Base-by-base conservation (phyloP, 2,329 filamentous ascomycete species). In the Colletotrichum karsti region DNA sequence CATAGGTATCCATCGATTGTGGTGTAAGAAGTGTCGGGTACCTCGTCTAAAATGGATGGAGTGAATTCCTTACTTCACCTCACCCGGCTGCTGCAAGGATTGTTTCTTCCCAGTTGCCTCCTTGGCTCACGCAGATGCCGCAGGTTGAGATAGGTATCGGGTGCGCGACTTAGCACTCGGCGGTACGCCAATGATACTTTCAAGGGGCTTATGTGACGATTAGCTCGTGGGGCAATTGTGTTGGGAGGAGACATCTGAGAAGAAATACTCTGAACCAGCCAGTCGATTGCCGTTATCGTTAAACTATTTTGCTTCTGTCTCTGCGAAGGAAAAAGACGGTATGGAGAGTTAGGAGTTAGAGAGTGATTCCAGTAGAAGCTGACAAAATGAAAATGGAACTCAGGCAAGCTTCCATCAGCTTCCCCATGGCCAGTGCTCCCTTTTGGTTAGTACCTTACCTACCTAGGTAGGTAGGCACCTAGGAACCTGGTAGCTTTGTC, bases 211-310 rank as follows among this genome's bases (percentile, higher is more conserved):
- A 48, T 46, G 41, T 41, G 54, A 54, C 57, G 48, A 62, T 66
- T 55, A 66, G 57, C 63, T 66, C 39, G 63, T 62, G 57, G 63
- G 57, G 48, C 57, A 37, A 13, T 37, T 61, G 33, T 54, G 46
- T n/a, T 24, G 22, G 8, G 35, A 22, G 10, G n/a, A 46, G 30
- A n/a, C 42, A 22, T 28, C 39, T 30, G 51, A 42, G 39, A 10
- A 30, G 26, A 50, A 50, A 20, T 10, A 50, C 8, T n/a, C 12
- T n/a, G 46, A 22, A 20, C n/a, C 15, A 50, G 5, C 8, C 24
- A 28, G 12, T 20, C n/a, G n/a, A n/a, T n/a, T n/a, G n/a, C n/a
- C 46, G 46, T 28, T 50, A 13, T 26, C 18, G 46, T 50, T 35
- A n/a, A n/a, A n/a, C n/a, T n/a, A n/a, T n/a, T n/a, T n/a, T n/a